Percentiles rank a stretch among this genome's conserved stretches.
Evolutionary conservation across 2,329 filamentous ascomycete species (phyloP).

Genomic region (Fusarium sp.): DNA sequence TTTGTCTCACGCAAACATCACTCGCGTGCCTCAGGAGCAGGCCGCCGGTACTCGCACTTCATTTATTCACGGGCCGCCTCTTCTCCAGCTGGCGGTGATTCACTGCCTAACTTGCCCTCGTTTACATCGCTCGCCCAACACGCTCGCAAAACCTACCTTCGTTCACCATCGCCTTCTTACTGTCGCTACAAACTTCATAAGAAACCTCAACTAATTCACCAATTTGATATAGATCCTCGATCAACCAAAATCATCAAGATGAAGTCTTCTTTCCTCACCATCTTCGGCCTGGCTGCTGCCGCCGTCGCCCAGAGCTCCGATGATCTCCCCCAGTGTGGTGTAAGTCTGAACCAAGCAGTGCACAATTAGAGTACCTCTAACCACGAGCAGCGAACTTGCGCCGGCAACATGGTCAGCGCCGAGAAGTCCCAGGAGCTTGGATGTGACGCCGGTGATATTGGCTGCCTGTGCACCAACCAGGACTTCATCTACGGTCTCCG

Average conservation of each 20-base stretch:
- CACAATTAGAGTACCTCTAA: conserved; percentile 16
- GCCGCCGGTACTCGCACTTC: conserved; percentile 12
- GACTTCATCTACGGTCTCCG: conserved; percentile 63
- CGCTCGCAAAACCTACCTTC: conserved; percentile 17
- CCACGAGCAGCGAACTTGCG: conserved; percentile 59
- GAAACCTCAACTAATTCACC: conserved; percentile 20
- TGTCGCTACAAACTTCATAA: conserved; percentile 12
- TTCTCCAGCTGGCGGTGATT: conserved; percentile 23
- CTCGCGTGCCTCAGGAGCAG: conserved; percentile 19
- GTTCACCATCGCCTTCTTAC: conserved; percentile 11
- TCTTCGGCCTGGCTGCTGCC: conserved; percentile 56
- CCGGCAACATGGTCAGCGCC: conserved; percentile 61
- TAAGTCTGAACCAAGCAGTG: conserved; percentile 52
- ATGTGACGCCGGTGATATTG: conserved; percentile 56
- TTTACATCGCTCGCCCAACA: conserved; percentile 7
- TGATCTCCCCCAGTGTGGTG: conserved; percentile 63
- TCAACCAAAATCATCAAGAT: conserved; percentile 55
- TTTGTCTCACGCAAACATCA: conserved; percentile 50
- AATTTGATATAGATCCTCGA: conserved; percentile 29
- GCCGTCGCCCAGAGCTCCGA: conserved; percentile 56
- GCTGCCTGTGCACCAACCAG: conserved; percentile 60
- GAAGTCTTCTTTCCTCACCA: conserved; percentile 61
- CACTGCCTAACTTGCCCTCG: conserved; percentile 16
- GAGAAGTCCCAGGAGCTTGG: conserved; percentile 57
- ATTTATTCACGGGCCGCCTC: conserved; percentile 27